Conservation (phyloP, 495 filamentous ascomycete species). For the Amphirosellinia nigrospora region DNA sequence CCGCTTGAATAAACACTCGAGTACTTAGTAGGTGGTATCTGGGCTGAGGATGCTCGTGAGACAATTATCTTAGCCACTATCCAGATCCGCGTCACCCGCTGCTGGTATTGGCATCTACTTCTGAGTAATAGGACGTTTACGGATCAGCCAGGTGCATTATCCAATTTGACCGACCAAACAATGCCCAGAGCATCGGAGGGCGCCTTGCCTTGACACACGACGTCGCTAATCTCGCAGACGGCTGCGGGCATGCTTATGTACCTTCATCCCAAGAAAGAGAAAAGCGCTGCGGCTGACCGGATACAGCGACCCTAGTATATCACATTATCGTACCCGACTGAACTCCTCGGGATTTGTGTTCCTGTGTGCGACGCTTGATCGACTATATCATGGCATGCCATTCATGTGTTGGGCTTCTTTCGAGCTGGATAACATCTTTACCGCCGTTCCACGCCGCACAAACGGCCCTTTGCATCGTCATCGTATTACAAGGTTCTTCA, state of each 20-base stretch:
- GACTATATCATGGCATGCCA: constrained; percentile 10
- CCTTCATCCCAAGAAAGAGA: constrained; percentile 14
- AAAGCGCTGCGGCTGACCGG: constrained; percentile 16
- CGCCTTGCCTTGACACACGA: constrained; percentile 22
- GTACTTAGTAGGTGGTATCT: too few relatives aligned
- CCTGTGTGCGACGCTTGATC: constrained; percentile 22
- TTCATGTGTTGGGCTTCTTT: not conserved
- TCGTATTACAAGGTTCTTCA: constrained; percentile 19
- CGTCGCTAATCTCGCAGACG: constrained; percentile 30
- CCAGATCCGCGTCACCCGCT: constrained; percentile 9
- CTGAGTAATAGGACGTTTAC: constrained; percentile 1
- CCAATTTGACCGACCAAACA: constrained; percentile 1
- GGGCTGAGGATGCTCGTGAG: not conserved
- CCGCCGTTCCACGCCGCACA: constrained; percentile 21
- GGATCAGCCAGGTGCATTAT: not conserved
- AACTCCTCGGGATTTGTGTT: constrained; percentile 26
- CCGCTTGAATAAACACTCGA: not conserved
- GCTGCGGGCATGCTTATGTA: constrained; percentile 19
- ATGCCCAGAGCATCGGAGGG: constrained; percentile 7
- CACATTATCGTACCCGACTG: constrained; percentile 22
- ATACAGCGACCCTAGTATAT: not conserved
- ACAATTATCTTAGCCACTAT: constrained; percentile 5
- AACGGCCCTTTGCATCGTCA: constrained; percentile 26
- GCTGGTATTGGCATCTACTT: too few relatives aligned
- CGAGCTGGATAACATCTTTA: constrained; percentile 8